Evolutionary conservation across 2,329 filamentous ascomycete species (phyloP), one percentile per base, ranked within the genome.

Genomic region (Dichotomopilus funicola): DNA sequence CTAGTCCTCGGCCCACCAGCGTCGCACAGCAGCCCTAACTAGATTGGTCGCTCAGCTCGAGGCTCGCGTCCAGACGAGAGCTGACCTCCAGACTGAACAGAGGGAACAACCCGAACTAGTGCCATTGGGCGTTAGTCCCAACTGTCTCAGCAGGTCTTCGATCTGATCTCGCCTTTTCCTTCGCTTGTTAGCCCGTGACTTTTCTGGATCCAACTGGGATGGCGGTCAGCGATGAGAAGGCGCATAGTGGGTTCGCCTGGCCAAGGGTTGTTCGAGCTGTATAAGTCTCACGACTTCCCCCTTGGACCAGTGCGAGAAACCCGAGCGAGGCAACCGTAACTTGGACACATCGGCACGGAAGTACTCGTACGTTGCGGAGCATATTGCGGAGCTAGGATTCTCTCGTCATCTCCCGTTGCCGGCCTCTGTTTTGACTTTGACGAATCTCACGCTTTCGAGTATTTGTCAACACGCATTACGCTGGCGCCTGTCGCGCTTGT

Each of bases 81-180:
- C 60, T 61, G 59, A 57, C 49, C 36, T 57, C 51, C 44, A 55
- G 11, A 40, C 46, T n/a, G 40, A 51, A 9, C 3, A 12, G 42
- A 55, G 51, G 50, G 40, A 40, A 48, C 46, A 41, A 50, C 37
- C 46, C 48, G 57, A 53, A 47, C 55, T 61, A 62, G 49, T 52
- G 41, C 55, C 35, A 31, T 41, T 56, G 41, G 19, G 44, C 54
- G 37, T 47, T 59, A 58, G 55, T 44, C 56, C 54, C 53, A 49
- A 54, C 51, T 38, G 46, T 47, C 54, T 56, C 59, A 61, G 60
- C 58, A 55, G 52, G 58, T 55, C 52, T 58, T 8, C 55, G 58
- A 61, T 61, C 58, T 56, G 56, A 59, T 61, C 58, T 58, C 58
- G 12, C 37, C 37, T 38, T 12, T 51, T 38, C 37, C 34, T 27